Conservation (phyloP, 2,329 filamentous ascomycete species). For the Corinectria fuckeliana region DNA sequence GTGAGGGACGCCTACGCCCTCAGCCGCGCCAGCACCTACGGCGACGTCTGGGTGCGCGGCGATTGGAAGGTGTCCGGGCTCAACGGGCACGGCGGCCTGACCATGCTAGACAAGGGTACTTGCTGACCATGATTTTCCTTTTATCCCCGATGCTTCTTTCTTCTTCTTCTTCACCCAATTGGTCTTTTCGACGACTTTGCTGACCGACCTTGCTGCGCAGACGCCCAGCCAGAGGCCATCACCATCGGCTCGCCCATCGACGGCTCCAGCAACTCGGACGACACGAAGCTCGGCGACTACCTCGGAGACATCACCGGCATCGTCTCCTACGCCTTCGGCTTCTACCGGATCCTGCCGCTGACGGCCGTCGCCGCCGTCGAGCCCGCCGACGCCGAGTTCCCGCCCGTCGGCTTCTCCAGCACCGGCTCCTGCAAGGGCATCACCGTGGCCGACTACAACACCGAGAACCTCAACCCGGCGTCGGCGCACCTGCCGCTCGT, state of each 20-base stretch:
- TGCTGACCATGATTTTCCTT: no score
- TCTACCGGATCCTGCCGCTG: slow-evolving; percentile 71
- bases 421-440: slow-evolving; percentile 64
- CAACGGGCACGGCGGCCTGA: slow-evolving; percentile 69
- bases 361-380: slow-evolving; percentile 61
- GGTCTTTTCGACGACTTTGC: background rate
- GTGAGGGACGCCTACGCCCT: slow-evolving; percentile 63
- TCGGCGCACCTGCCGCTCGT: slow-evolving; percentile 62
- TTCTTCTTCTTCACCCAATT: background rate
- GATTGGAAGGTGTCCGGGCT: slow-evolving; percentile 67
- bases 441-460: slow-evolving; percentile 72
- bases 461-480: slow-evolving; percentile 69
- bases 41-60: slow-evolving; percentile 73
- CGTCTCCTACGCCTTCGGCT: slow-evolving; percentile 69
- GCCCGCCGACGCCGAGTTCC: slow-evolving; percentile 53
- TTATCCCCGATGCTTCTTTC: no score
- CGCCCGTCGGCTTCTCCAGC: slow-evolving; percentile 60
- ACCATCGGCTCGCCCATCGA: slow-evolving; percentile 70
- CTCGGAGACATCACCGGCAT: slow-evolving; percentile 73
- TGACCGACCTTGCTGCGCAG: no score
- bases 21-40: slow-evolving; percentile 66
- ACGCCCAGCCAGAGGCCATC: slow-evolving; percentile 74
- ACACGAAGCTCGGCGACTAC: slow-evolving; percentile 68
- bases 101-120: slow-evolving; percentile 62
- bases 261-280: slow-evolving; percentile 63